These are phyloP conservation scores for Fonsecaea multimorphosa DNA, from an alignment of 2,329 filamentous ascomycete species.

Conservation along the genomic window DNA sequence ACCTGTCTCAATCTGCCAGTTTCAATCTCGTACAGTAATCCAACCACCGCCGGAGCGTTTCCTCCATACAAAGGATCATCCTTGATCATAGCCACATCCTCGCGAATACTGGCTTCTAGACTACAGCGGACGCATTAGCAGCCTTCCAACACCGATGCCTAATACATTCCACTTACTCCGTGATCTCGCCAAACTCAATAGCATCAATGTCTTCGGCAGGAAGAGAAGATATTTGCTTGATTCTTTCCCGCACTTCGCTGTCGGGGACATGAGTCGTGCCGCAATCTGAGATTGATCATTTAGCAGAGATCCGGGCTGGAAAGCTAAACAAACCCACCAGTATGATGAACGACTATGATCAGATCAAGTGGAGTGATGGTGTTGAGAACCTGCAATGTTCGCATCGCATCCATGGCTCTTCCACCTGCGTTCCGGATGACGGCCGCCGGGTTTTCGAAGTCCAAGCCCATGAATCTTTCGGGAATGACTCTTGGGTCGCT, in stretches of 20 bases:
- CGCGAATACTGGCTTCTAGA: neutral
- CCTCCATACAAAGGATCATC: conserved; percentile 1
- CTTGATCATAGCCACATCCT: conserved; percentile 13
- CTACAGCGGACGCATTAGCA: neutral
- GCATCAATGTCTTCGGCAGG: neutral
- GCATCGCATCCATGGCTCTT: conserved; percentile 12
- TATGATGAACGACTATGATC: conserved; percentile 10
- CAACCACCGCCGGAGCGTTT: neutral
- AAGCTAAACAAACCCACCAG: neutral
- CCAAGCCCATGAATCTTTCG: neutral
- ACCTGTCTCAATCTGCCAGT: conserved; percentile 4
- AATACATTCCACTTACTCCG: neutral
- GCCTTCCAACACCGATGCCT: neutral
- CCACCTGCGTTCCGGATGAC: conserved; percentile 16
- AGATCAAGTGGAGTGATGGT: conserved; percentile 1
- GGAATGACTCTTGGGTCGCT: conserved; percentile 10
- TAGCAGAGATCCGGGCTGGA: neutral
- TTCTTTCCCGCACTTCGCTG: conserved; percentile 1
- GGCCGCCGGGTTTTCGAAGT: neutral
- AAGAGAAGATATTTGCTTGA: neutral
- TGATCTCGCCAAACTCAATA: conserved; percentile 9
- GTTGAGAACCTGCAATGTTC: conserved; percentile 4
- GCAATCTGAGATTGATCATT: conserved; percentile 1
- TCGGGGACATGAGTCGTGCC: conserved; percentile 10
- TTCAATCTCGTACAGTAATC: conserved; percentile 7